A percentile compares a stretch with the other conserved stretches of the same genome.
phyloP scores from a whole-genome alignment of 345 rosid species.

The Hypericum perforatum region DNA sequence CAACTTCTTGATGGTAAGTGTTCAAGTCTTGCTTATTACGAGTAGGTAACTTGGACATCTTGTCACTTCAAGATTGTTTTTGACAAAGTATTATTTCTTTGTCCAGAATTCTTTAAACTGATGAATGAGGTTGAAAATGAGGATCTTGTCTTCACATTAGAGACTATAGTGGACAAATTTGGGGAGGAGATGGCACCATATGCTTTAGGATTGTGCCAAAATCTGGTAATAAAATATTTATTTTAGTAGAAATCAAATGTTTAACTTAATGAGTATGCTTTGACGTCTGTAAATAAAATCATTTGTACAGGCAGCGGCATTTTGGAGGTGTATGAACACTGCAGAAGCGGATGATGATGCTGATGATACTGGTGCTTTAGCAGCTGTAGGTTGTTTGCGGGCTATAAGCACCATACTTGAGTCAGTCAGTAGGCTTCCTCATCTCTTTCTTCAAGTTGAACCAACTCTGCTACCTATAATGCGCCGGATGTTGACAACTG shows the following conservation, averaged over 20 bases:
- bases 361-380: slow-evolving; percentile 90
- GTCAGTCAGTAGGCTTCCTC: slow-evolving; percentile 87
- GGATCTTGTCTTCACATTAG: slow-evolving; percentile 85
- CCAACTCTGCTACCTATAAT: slow-evolving; percentile 83
- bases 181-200: slow-evolving; percentile 97
- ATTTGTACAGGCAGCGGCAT: slow-evolving; percentile 65
- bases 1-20: slow-evolving; percentile 84
- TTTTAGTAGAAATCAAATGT: too few relatives aligned
- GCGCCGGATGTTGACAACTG: slow-evolving; percentile 92
- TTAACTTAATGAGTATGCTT: too few relatives aligned
- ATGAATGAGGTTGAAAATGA: slow-evolving; percentile 99
- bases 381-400: slow-evolving; percentile 94
- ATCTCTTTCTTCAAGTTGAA: slow-evolving; percentile 77
- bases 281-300: too few relatives aligned
- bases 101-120: slow-evolving; percentile 87
- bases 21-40: not conserved
- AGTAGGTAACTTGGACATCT: too few relatives aligned
- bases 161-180: slow-evolving; percentile 87
- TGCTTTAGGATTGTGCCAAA: slow-evolving; percentile 89
- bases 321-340: slow-evolving; percentile 91
- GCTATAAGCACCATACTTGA: slow-evolving; percentile 95
- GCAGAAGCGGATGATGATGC: slow-evolving; percentile 75
- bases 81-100: too few relatives aligned
- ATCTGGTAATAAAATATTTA: slow-evolving; percentile 45
- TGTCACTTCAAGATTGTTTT: too few relatives aligned